These are phyloP conservation scores for Goffeauzyma gilvescens DNA, from an alignment of 768 basidiomycete genomes.

Conservation along the genomic window DNA sequence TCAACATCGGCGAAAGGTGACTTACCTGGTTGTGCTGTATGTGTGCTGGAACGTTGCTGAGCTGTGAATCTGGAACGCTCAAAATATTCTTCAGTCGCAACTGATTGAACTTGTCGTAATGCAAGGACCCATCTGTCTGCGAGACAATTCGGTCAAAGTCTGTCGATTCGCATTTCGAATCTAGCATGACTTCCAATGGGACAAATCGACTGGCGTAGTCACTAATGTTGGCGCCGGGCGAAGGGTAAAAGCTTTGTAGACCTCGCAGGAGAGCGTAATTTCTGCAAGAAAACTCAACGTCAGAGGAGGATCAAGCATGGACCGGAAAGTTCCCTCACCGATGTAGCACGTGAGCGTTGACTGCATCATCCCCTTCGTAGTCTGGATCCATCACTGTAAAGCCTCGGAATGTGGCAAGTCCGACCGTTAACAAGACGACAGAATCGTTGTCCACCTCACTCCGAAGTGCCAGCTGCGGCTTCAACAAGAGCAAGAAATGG, in stretches of 20 bases:
- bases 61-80: conserved; percentile 9
- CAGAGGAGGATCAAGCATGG: neutral
- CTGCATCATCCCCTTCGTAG: conserved; percentile 59
- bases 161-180: conserved; percentile 58
- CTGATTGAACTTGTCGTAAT: conserved; percentile 87
- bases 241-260: conserved; percentile 71
- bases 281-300: conserved; percentile 33
- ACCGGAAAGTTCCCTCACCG: conserved; percentile 38
- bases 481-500: conserved; percentile 67
- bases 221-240: conserved; percentile 4
- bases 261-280: conserved; percentile 61
- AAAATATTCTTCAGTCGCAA: conserved; percentile 59
- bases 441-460: conserved; percentile 43
- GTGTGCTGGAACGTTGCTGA: conserved; percentile 35
- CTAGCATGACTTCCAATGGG: conserved; percentile 77
- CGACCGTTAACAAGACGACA: conserved; percentile 55
- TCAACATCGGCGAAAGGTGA: neutral
- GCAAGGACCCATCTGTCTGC: conserved; percentile 64
- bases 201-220: conserved; percentile 35
- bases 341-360: conserved; percentile 69
- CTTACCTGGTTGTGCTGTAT: conserved; percentile 48
- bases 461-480: conserved; percentile 69
- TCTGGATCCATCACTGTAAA: conserved; percentile 63
- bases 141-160: conserved; percentile 79
- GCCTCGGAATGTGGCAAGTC: conserved; percentile 57